A percentile compares a stretch with the other conserved stretches of the same genome.
Evolutionary conservation across 75 land plant genomes (phyloP).

Genomic region (Sequoia sempervirens): DNA sequence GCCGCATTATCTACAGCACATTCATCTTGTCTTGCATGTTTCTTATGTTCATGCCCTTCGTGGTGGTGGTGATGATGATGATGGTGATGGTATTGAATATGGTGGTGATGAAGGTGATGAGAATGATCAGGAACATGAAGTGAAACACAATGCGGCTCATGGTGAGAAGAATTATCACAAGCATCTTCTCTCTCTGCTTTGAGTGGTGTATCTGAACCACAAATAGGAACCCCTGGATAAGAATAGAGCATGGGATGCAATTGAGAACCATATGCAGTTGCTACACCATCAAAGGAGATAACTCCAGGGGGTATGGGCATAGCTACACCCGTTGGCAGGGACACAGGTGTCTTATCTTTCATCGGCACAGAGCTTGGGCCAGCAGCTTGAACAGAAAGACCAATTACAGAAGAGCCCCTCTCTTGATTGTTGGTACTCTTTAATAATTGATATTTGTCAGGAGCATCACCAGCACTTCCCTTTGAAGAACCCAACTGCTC

Average conservation of each 20-base stretch:
- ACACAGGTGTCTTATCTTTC: conserved; percentile 24
- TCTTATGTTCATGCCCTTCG: not conserved
- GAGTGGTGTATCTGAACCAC: not conserved
- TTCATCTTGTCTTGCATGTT: conserved; percentile 11
- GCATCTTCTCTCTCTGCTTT: not conserved
- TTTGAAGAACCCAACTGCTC: conserved; percentile 11
- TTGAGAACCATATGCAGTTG: conserved; percentile 1
- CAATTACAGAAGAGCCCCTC: conserved; percentile 28
- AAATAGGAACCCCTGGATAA: not conserved
- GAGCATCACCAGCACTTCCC: conserved; percentile 5
- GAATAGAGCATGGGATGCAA: conserved; percentile 8
- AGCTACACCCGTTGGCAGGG: not conserved
- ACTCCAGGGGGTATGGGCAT: conserved; percentile 14
- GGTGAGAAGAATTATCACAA: not conserved
- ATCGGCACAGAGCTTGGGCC: not conserved
- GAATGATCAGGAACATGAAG: conserved; percentile 11
- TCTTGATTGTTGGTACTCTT: conserved; percentile 40
- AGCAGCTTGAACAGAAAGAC: conserved; percentile 6
- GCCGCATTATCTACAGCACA: not conserved
- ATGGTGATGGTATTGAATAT: conserved; percentile 4
- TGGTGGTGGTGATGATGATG: conserved; percentile 21
- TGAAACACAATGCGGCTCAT: not conserved
- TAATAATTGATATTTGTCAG: conserved; percentile 24
- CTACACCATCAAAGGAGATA: conserved; percentile 13
- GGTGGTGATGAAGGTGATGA: conserved; percentile 20